These are phyloP conservation scores for Aspergillus incahuasiensis DNA, from an alignment of 495 filamentous ascomycete genomes.

Conservation along the genomic window DNA sequence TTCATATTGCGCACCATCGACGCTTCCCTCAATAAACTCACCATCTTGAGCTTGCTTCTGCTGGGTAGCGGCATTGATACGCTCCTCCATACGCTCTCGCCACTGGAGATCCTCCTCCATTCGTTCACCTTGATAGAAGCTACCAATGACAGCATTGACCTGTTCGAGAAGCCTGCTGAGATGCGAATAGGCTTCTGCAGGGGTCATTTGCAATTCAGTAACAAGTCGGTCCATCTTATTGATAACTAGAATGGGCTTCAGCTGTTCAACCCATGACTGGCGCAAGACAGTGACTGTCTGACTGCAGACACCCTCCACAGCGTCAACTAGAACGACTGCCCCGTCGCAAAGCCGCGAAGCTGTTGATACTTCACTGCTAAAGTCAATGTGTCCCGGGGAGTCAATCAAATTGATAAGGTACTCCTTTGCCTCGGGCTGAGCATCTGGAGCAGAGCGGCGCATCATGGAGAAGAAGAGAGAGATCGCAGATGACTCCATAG, in stretches of 20 bases:
- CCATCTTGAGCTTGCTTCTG: conserved; percentile 44
- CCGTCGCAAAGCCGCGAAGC: conserved; percentile 94
- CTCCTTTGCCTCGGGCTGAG: conserved; percentile 67
- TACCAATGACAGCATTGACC: conserved; percentile 94
- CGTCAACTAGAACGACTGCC: conserved; percentile 92
- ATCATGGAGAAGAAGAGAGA: conserved; percentile 94
- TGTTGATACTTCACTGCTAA: conserved; percentile 96
- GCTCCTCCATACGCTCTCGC: conserved; percentile 87
- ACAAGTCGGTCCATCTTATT: conserved; percentile 97
- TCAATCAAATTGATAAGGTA: conserved; percentile 98
- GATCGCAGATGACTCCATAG: conserved; percentile 99
- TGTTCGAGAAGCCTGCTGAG: conserved; percentile 88
- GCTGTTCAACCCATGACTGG: conserved; percentile 92
- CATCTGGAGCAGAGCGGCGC: conserved; percentile 62
- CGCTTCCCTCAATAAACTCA: conserved; percentile 39
- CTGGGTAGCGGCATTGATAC: conserved; percentile 54
- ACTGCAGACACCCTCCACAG: conserved; percentile 95
- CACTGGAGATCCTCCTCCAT: conserved; percentile 99
- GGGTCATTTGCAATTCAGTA: conserved; percentile 88
- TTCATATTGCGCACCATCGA: conserved; percentile 60
- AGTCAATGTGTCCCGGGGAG: conserved; percentile 97
- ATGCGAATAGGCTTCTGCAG: conserved; percentile 82
- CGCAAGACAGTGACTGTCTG: conserved; percentile 96
- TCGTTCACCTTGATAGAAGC: conserved; percentile 94
- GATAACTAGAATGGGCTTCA: conserved; percentile 91